Conservation (phyloP, 352 stramenopile species). For the Aphanomyces invadans region DNA sequence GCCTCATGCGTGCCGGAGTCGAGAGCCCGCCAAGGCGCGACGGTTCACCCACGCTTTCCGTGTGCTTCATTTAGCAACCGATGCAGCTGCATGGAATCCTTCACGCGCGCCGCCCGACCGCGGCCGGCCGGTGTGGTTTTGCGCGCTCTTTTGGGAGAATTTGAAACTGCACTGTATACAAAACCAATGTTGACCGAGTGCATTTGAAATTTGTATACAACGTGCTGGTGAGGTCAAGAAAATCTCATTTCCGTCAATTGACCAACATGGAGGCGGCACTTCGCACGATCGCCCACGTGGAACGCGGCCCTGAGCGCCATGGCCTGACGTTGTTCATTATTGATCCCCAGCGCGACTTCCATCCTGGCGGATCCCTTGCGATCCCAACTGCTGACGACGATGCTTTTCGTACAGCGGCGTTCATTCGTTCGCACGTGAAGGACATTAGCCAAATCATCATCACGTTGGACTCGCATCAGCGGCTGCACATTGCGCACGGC, state of each 20-base stretch:
- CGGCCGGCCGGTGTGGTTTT: no score
- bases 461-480: slow-evolving; percentile 95
- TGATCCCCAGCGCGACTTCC: slow-evolving; percentile 95
- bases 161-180: no score
- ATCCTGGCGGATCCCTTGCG: slow-evolving; percentile 90
- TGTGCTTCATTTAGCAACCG: no score
- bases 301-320: slow-evolving; percentile 25
- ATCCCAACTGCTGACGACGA: slow-evolving; percentile 90
- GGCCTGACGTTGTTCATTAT: slow-evolving; percentile 87
- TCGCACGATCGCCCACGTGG: background rate
- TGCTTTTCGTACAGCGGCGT: slow-evolving; percentile 76
- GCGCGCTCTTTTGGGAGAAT: no score
- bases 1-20: no score
- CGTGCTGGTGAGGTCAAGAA: background rate
- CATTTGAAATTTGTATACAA: background rate
- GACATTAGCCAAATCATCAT: slow-evolving; percentile 84
- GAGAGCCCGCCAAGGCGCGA: no score
- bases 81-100: no score
- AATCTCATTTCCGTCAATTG: background rate
- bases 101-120: no score
- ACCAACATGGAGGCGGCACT: slow-evolving; percentile 6
- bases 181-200: no score
- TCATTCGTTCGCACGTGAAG: slow-evolving; percentile 66
- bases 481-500: slow-evolving; percentile 92
- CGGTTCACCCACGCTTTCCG: no score